Base-by-base conservation (phyloP, 176 grass and related monocot genomes). In the Calamus simplicifolius region DNA sequence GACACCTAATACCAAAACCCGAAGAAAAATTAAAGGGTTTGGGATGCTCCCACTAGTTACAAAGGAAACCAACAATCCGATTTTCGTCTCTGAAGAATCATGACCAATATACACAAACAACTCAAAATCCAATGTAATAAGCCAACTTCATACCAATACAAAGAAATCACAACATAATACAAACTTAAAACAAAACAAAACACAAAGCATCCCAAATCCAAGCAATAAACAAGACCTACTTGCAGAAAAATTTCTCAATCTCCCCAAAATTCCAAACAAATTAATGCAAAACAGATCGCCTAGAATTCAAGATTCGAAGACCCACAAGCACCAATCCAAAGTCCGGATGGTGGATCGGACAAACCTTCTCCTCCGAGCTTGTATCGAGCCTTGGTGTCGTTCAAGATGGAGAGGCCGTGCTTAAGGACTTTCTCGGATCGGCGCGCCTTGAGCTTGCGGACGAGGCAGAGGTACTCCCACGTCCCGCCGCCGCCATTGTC, bases 381-480 rank as follows among this genome's bases (percentile, higher is more conserved):
- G 50, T 87, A 88, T 83, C 84, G 87, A 29, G 81, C 77, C 66
- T 78, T 82, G 51, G 84, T 19, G 62, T 98, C 79, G 76, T 98
- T 92, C 75, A 98, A 81, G 25, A 98, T 48, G 67, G 69, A 51
- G 78, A 98, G 85, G 17, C 93, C 87, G 54, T 90, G 53, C 54
- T 79, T 77, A 25, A 98, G 87, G 65, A 98, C 93, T 62, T 72
- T 74, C 70, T 64, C 76, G 54, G 93, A 67, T 59, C 93, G 87
- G 69, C 87, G 93, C n/a, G 49, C 78, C 51, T 78, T 89, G 66
- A 98, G 87, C 51, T 80, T 76, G 69, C 87, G 84, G 38, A 86
- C 93, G 65, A 98, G 93, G 70, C 69, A 92, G 58, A 98, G 79
- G 75, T 88, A 98, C 43, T 98, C 93, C 87, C 93, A 98, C 26